A percentile compares a stretch with the other conserved stretches of the same genome.
Conservation (phyloP, 768 basidiomycete genomes). For the Russula virescens region DNA sequence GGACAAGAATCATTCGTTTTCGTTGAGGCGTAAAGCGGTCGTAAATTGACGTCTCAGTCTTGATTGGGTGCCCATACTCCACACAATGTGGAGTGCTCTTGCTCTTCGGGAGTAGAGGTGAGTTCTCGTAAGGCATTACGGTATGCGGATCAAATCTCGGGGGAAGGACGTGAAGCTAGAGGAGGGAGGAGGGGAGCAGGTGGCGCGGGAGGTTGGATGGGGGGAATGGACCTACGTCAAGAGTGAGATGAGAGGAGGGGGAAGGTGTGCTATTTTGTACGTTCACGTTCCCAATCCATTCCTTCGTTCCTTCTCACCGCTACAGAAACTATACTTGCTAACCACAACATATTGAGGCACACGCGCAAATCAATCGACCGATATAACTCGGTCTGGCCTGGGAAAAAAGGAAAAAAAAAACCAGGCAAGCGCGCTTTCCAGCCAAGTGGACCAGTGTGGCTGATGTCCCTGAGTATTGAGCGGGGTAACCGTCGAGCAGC, state of each 20-base stretch:
- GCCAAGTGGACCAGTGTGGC: too few species aligned
- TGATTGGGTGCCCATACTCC: neutral
- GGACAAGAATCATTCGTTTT: constrained; percentile 50
- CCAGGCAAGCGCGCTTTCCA: too few species aligned
- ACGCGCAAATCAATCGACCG: neutral
- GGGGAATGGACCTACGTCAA: too few species aligned
- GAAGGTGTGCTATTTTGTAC: neutral
- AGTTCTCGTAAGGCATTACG: neutral
- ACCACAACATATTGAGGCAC: neutral
- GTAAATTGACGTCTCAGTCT: constrained; percentile 33
- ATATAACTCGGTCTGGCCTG: too few species aligned
- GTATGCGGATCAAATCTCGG: neutral
- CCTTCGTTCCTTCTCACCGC: neutral
- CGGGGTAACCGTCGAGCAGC: too few species aligned
- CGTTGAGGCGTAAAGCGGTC: constrained; percentile 46
- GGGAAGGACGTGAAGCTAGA: neutral
- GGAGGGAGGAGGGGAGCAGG: too few species aligned
- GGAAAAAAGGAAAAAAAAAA: neutral
- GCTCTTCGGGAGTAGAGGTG: neutral
- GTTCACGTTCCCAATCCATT: neutral
- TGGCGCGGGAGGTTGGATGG: too few species aligned
- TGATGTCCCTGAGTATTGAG: neutral
- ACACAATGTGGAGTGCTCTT: neutral
- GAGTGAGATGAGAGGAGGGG: too few species aligned
- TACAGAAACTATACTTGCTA: neutral